Evolutionary conservation across 257 asterid genomes (phyloP).

Genomic region (Solanum ahanhuiri): DNA sequence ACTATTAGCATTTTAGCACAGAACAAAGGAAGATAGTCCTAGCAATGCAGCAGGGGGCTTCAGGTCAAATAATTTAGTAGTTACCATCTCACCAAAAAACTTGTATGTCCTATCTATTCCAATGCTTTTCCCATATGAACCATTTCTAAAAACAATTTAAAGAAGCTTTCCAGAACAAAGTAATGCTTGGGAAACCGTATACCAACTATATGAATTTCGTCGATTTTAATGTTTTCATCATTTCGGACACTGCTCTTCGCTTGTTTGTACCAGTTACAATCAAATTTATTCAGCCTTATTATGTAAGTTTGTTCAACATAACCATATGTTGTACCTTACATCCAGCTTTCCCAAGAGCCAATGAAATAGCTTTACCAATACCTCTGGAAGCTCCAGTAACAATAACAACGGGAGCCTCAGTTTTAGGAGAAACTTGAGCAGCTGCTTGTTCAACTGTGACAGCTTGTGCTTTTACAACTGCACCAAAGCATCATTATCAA

Average conservation of each 20-base stretch:
- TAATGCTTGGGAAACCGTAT: neutral
- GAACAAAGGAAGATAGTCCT: neutral
- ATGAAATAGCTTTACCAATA: slow-evolving; percentile 83
- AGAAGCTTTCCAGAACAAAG: neutral
- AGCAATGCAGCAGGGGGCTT: neutral
- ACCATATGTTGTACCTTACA: slow-evolving; percentile 50
- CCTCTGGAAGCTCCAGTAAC: slow-evolving; percentile 98
- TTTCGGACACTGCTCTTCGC: neutral
- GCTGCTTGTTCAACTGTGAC: slow-evolving; percentile 43
- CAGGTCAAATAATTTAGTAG: neutral
- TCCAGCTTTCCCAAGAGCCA: slow-evolving; percentile 91
- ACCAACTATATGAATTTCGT: neutral
- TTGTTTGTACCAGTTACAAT: neutral
- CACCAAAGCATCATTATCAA: neutral
- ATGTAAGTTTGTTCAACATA: neutral
- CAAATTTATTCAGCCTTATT: neutral
- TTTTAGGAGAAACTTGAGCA: slow-evolving; percentile 36
- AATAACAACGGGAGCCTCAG: slow-evolving; percentile 74
- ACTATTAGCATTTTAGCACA: neutral
- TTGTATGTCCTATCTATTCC: neutral
- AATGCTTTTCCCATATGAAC: neutral
- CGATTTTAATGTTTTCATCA: neutral
- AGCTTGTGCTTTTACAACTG: slow-evolving; percentile 72
- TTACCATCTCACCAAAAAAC: neutral
- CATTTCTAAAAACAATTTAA: neutral